A percentile compares a stretch with the other conserved stretches of the same genome.
phyloP scores from a whole-genome alignment of 179 eudicot genomes.

The Spinacia oleracea region DNA sequence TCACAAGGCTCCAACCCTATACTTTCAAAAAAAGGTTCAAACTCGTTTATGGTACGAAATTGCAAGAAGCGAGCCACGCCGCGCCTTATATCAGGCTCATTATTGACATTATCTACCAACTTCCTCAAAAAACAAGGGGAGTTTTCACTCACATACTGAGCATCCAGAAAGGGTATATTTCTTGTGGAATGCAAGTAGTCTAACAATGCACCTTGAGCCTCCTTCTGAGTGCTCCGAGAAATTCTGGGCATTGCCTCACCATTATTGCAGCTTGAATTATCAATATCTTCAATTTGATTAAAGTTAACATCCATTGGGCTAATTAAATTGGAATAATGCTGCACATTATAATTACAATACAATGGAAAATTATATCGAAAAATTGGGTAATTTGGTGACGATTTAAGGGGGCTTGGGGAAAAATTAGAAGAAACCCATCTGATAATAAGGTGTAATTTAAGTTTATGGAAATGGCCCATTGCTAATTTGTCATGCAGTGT shows the following conservation, averaged over 20 bases:
- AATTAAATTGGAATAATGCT: constrained; percentile 34
- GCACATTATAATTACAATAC: constrained; percentile 18
- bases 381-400: constrained; percentile 9
- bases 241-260: constrained; percentile 6
- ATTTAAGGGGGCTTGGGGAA: constrained; percentile 10
- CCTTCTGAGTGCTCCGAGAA: constrained; percentile 21
- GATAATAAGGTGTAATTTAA: constrained; percentile 28
- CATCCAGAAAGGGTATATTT: constrained; percentile 56
- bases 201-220: constrained; percentile 67
- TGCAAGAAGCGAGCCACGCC: constrained; percentile 52
- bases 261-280: constrained; percentile 3
- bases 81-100: constrained; percentile 37
- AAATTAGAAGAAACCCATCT: constrained; percentile 39
- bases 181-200: constrained; percentile 76
- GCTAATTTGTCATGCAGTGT: background rate
- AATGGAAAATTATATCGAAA: constrained; percentile 19
- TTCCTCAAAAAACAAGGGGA: constrained; percentile 57
- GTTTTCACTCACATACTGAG: constrained; percentile 64
- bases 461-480: constrained; percentile 47
- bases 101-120: constrained; percentile 40
- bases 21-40: constrained; percentile 88
- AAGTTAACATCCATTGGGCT: constrained; percentile 20
- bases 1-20: constrained; percentile 68
- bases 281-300: constrained; percentile 23
- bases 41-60: constrained; percentile 81